Base-by-base conservation (phyloP, 1,284 basidiomycete species). In the Volvariella volvacea region DNA sequence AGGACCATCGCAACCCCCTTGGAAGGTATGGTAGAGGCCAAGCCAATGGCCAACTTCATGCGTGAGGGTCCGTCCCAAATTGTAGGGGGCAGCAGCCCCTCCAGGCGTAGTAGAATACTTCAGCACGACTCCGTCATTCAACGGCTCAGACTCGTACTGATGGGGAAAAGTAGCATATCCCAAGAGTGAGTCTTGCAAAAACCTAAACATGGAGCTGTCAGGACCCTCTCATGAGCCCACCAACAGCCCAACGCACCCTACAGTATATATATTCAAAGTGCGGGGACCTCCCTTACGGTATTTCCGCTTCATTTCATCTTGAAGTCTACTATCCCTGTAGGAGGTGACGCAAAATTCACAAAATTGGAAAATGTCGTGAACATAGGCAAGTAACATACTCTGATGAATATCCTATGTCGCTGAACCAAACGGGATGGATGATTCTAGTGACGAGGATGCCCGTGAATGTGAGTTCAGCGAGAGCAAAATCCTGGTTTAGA, bases 181-280 rank as follows among this genome's bases (percentile, higher is more conserved):
- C 6, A 36, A n/a, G 12, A 28, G 25, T 28, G 6, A 6, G 12
- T 12, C 25, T 6, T 28, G 6, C 25, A 28, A 6, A 12, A 28
- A 28, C 12, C 25, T 36, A 15, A 36, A 36, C n/a, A n/a, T n/a
- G n/a, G n/a, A 6, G 6, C 14, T 16, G 34, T n/a, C 7, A 7
- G 19, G n/a, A n/a, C 15, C n/a, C 6, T 9, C 9, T n/a, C n/a
- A 31, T 9, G 30, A 9, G 30, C n/a, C 30, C 9, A 9, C 30
- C 9, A 9, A 9, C 9, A 31, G 9, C 30, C 30, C 9, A 31
- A 31, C 50, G 19, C 42, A 54, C 51, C 47, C 42, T n/a, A 47
- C 45, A 17, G 49, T 44, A 40, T 51, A 54, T 8, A 54, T 43
- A 34, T 54, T 54, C 2, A 54, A 43, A 30, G 42, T 46, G 7